A percentile compares a stretch with the other conserved stretches of the same genome.
Conservation (phyloP, 441 rosid genomes). For the Jatropha podagrica region DNA sequence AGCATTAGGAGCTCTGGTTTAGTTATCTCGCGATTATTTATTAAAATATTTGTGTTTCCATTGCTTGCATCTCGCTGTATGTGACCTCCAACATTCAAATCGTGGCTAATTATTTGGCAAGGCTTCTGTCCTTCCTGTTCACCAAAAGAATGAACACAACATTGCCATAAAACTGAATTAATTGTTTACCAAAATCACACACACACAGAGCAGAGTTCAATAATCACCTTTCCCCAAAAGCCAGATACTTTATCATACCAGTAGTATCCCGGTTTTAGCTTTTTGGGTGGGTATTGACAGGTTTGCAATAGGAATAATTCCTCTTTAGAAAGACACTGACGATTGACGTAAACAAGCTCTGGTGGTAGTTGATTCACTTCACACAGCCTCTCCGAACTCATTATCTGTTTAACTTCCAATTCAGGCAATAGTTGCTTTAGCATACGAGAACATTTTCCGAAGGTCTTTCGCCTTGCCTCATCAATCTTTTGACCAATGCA, state of each 20-base stretch:
- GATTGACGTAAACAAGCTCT: conserved; percentile 68
- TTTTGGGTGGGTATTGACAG: conserved; percentile 74
- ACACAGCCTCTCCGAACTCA: conserved; percentile 75
- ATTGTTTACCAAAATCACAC: conserved; percentile 14
- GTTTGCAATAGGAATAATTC: conserved; percentile 63
- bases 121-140: conserved; percentile 89
- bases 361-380: conserved; percentile 84
- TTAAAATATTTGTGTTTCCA: conserved; percentile 71
- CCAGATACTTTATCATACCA: conserved; percentile 97
- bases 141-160: conserved; percentile 28
- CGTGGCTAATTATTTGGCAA: conserved; percentile 67
- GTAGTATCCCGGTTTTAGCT: conserved; percentile 76
- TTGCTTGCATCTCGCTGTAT: conserved; percentile 64
- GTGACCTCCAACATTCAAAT: conserved; percentile 60
- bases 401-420: conserved; percentile 61
- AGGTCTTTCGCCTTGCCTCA: conserved; percentile 57
- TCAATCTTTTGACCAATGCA: conserved; percentile 82
- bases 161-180: conserved; percentile 29
- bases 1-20: conserved; percentile 69
- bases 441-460: conserved; percentile 80
- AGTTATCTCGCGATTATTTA: conserved; percentile 81
- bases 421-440: conserved; percentile 63
- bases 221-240: conserved; percentile 95
- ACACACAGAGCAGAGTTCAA: neutral
- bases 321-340: conserved; percentile 46